Conservation (phyloP, 2,329 filamentous ascomycete species). For the Aureobasidium namibiae region DNA sequence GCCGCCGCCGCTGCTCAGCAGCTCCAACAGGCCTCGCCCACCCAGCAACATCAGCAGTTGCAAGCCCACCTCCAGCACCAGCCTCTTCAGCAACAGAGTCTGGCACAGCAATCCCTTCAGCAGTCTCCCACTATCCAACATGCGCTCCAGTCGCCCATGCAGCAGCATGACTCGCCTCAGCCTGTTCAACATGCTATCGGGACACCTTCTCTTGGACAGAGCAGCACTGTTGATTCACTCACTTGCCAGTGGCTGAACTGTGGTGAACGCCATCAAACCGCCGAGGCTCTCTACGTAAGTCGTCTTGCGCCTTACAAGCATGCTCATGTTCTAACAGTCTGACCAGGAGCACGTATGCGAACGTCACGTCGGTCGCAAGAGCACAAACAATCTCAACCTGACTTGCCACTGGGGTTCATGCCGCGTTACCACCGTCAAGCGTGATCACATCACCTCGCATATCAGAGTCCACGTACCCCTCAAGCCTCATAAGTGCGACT, state of each 20-base stretch:
- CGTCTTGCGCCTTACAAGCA: not conserved
- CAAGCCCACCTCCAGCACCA: slow-evolving; percentile 2
- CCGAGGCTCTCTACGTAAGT: slow-evolving; percentile 56
- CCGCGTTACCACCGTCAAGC: slow-evolving; percentile 94
- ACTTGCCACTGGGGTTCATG: slow-evolving; percentile 97
- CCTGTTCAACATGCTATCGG: slow-evolving; percentile 15
- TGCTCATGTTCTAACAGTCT: slow-evolving; percentile 14
- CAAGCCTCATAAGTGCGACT: slow-evolving; percentile 98
- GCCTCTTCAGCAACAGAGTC: not conserved
- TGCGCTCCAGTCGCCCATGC: slow-evolving; percentile 9
- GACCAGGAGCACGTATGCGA: slow-evolving; percentile 92
- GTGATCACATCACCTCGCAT: slow-evolving; percentile 98
- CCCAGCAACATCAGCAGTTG: slow-evolving; percentile 8
- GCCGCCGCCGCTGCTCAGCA: slow-evolving; percentile 10
- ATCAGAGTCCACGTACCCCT: slow-evolving; percentile 97
- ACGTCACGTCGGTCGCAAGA: slow-evolving; percentile 96
- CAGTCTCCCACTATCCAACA: slow-evolving; percentile 11
- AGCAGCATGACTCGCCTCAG: slow-evolving; percentile 13
- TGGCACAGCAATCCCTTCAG: slow-evolving; percentile 2
- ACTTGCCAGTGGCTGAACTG: slow-evolving; percentile 57
- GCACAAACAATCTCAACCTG: slow-evolving; percentile 95
- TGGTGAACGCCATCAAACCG: slow-evolving; percentile 49
- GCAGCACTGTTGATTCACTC: slow-evolving; percentile 35
- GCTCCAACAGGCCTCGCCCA: slow-evolving; percentile 4
- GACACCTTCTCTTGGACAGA: slow-evolving; percentile 19